These are phyloP conservation scores for Termitomyces heimii DNA, from an alignment of 768 basidiomycete genomes.

Conservation along the genomic window DNA sequence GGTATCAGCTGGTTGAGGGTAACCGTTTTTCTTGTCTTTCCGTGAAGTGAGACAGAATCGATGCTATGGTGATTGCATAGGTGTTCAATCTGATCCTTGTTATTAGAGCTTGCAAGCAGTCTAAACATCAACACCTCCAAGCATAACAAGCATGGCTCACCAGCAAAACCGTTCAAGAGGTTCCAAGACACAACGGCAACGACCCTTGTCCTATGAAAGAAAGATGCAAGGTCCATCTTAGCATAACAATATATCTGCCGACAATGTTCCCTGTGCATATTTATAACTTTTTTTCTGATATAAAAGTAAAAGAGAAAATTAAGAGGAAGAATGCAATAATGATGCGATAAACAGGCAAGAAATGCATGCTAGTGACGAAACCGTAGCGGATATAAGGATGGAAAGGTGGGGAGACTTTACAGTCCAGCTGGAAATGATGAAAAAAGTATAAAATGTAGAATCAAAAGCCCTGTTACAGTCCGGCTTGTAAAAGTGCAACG, in stretches of 20 bases:
- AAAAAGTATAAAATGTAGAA: no score
- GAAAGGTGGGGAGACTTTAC: no score
- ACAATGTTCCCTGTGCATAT: neutral
- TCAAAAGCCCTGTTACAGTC: no score
- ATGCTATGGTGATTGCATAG: neutral
- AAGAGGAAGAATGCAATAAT: no score
- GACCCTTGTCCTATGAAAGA: neutral
- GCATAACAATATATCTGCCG: neutral
- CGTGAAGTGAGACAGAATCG: neutral
- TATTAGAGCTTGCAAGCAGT: neutral
- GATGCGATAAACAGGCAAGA: no score
- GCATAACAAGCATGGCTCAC: neutral
- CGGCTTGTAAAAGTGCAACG: no score
- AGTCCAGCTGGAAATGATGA: no score
- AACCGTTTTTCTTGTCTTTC: neutral
- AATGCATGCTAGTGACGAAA: no score
- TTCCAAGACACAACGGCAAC: neutral
- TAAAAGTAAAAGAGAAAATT: no score
- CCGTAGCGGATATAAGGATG: no score
- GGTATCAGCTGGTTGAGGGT: neutral
- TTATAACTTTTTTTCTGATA: no score
- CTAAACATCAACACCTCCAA: neutral
- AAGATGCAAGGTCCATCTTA: neutral
- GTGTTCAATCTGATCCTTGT: neutral
- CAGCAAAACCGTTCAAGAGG: neutral